A percentile compares a stretch with the other conserved stretches of the same genome.
Evolutionary conservation across 2,329 filamentous ascomycete species (phyloP).

Genomic region (Ophiocordyceps camponoti-leonardi): DNA sequence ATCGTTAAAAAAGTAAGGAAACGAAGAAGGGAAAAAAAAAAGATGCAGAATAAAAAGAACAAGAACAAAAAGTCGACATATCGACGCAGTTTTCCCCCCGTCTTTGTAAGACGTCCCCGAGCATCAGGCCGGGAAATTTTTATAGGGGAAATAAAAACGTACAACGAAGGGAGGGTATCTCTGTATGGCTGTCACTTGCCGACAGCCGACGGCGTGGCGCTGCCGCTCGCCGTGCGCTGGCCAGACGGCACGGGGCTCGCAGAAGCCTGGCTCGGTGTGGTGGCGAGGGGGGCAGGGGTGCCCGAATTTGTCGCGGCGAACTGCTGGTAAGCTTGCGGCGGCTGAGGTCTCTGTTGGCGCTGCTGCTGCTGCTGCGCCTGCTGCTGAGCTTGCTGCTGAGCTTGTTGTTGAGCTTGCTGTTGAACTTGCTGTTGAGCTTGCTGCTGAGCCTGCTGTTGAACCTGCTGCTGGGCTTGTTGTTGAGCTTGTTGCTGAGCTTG

Average conservation of each 20-base stretch:
- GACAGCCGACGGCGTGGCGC: slow-evolving; percentile 19
- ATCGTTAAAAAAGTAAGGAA: not conserved
- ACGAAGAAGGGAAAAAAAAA: no score
- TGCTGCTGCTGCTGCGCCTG: slow-evolving; percentile 4
- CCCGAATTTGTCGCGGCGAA: slow-evolving; percentile 1
- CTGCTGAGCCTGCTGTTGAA: slow-evolving; percentile 9
- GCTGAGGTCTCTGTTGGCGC: slow-evolving; percentile 4
- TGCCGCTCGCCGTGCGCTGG: slow-evolving; percentile 20
- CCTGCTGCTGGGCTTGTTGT: slow-evolving; percentile 1
- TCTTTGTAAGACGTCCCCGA: not conserved
- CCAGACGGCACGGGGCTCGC: slow-evolving; percentile 8
- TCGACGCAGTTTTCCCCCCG: not conserved
- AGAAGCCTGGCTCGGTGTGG: slow-evolving; percentile 1
- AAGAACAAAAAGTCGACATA: not conserved
- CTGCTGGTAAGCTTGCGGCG: slow-evolving; percentile 6
- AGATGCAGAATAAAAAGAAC: no score
- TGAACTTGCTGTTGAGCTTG: slow-evolving; percentile 5
- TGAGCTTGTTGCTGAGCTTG: slow-evolving; percentile 6
- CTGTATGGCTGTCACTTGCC: slow-evolving; percentile 6
- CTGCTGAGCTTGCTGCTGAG: slow-evolving; percentile 5
- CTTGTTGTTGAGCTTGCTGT: slow-evolving; percentile 3
- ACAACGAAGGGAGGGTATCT: not conserved
- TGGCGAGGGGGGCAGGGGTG: not conserved
- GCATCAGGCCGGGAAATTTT: not conserved
- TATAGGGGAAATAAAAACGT: not conserved